phyloP scores from a whole-genome alignment of 1,284 basidiomycete species.

The Xanthoconium separans region DNA sequence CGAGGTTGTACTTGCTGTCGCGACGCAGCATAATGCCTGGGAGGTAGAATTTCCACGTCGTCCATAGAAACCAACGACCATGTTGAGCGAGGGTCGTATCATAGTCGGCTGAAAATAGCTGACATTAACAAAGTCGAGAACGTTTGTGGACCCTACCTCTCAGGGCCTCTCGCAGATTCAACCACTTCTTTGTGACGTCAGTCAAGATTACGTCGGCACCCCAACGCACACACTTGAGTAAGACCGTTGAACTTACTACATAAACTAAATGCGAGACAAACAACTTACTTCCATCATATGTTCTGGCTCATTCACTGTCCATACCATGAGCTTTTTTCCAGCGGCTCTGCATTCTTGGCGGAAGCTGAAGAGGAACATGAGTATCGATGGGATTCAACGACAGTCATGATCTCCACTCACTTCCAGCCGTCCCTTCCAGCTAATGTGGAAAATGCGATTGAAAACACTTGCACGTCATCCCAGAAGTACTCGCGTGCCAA shows the following conservation, averaged over 20 bases:
- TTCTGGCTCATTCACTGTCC: conserved; percentile 92
- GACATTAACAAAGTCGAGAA: conserved; percentile 6
- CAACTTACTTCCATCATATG: conserved; percentile 88
- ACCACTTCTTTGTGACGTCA: conserved; percentile 78
- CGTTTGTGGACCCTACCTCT: conserved; percentile 44
- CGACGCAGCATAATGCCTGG: conserved; percentile 42
- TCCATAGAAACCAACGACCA: conserved; percentile 76
- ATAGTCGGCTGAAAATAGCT: conserved; percentile 54
- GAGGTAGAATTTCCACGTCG: conserved; percentile 59
- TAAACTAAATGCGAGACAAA: not conserved
- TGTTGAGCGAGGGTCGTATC: conserved; percentile 60
- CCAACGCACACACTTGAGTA: conserved; percentile 79
- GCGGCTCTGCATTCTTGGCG: conserved; percentile 72
- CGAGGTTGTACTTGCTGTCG: conserved; percentile 37
- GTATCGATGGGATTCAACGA: not conserved
- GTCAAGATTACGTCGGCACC: conserved; percentile 89
- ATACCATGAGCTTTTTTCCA: conserved; percentile 90
- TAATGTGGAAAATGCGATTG: conserved; percentile 77
- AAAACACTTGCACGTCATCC: conserved; percentile 87
- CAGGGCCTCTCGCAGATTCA: conserved; percentile 69
- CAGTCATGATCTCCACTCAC: conserved; percentile 38
- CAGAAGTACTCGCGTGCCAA: conserved; percentile 89
- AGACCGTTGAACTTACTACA: conserved; percentile 3
- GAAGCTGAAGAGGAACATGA: conserved; percentile 54
- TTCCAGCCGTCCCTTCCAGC: conserved; percentile 71